These are phyloP conservation scores for Inga oerstediana DNA, from an alignment of 306 rosid species.

Conservation along the genomic window DNA sequence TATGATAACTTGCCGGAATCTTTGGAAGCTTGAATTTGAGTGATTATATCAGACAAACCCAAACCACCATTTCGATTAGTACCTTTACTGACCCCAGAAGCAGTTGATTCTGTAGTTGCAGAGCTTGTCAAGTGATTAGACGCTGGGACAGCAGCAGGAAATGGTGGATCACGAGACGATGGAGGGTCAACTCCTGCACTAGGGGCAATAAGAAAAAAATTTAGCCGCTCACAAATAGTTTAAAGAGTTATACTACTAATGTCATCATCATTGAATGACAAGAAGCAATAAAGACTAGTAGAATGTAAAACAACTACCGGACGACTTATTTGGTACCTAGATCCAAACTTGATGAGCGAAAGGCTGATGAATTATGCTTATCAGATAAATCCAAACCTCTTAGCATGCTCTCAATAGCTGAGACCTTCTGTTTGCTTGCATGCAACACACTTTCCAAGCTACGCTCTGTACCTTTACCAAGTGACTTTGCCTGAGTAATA, in stretches of 20 bases:
- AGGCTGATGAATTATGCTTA: constrained; percentile 66
- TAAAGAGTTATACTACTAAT: constrained; percentile 22
- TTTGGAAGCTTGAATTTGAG: constrained; percentile 98
- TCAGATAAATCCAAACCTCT: constrained; percentile 93
- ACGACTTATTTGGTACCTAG: constrained; percentile 84
- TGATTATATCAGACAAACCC: constrained; percentile 92
- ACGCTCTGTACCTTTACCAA: constrained; percentile 82
- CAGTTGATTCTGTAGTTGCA: constrained; percentile 62
- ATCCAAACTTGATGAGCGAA: constrained; percentile 95
- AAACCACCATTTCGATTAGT: constrained; percentile 87
- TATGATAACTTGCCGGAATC: constrained; percentile 71
- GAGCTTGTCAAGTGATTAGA: constrained; percentile 76
- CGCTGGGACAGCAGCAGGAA: constrained; percentile 86
- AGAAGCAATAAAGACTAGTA: constrained; percentile 10
- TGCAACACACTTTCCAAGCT: constrained; percentile 96
- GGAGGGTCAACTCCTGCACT: constrained; percentile 99
- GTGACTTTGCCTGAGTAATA: constrained; percentile 74
- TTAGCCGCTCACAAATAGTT: constrained; percentile 71
- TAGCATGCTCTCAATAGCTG: constrained; percentile 98
- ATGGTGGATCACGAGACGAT: constrained; percentile 99
- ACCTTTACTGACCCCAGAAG: constrained; percentile 65
- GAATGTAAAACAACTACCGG: constrained; percentile 38
- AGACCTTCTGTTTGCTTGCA: constrained; percentile 94
- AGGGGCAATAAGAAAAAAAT: constrained; percentile 77
- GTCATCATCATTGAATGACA: constrained; percentile 24